These are phyloP conservation scores for Nemophila menziesii DNA, from an alignment of 257 asterid species.

Conservation along the genomic window DNA sequence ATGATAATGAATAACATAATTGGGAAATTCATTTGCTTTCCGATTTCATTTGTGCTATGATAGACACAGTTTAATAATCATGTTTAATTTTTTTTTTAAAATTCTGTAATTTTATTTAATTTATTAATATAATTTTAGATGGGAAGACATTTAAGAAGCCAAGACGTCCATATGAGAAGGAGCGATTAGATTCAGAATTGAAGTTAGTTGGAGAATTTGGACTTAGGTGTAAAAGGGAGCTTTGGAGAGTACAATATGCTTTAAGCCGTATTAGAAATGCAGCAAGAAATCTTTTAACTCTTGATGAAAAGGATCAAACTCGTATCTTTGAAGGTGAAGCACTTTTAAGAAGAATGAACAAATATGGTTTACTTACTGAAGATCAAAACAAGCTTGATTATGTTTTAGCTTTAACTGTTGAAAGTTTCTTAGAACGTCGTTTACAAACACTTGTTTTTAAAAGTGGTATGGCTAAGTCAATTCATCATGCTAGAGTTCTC, in stretches of 20 bases:
- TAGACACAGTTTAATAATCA: neutral
- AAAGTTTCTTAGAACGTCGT: constrained; percentile 81
- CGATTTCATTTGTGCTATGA: neutral
- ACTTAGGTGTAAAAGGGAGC: constrained; percentile 75
- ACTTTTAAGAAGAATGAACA: constrained; percentile 77
- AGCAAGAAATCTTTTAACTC: constrained; percentile 65
- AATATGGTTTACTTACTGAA: constrained; percentile 62
- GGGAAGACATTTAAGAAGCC: constrained; percentile 93
- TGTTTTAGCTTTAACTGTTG: constrained; percentile 72
- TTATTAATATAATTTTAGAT: constrained; percentile 19
- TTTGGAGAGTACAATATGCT: constrained; percentile 89
- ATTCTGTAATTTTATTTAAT: neutral
- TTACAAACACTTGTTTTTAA: constrained; percentile 77
- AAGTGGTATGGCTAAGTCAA: constrained; percentile 86
- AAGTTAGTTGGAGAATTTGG: constrained; percentile 85
- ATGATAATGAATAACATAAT: no score
- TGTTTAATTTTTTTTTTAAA: neutral
- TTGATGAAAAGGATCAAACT: constrained; percentile 72
- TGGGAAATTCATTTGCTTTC: no score
- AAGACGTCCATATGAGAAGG: constrained; percentile 85
- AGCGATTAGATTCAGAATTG: constrained; percentile 73
- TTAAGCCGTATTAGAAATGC: constrained; percentile 73
- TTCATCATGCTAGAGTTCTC: constrained; percentile 83
- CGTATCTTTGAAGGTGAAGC: constrained; percentile 90
- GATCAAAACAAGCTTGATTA: constrained; percentile 86